Conservation (phyloP, 345 rosid genomes). For the Kandelia obovata region DNA sequence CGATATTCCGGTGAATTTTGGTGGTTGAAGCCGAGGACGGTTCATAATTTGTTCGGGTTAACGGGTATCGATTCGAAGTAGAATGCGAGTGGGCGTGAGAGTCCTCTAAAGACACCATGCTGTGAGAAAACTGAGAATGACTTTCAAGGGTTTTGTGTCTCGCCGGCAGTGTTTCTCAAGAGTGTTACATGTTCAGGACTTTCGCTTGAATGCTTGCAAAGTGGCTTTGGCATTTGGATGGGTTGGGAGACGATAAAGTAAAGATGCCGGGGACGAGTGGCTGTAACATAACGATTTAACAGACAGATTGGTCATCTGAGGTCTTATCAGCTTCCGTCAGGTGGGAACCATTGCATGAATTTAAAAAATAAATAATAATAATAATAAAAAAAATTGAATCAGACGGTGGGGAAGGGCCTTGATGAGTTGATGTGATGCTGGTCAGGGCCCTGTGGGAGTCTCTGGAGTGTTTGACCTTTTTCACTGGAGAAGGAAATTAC, state of each 20-base stretch:
- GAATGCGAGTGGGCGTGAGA: conserved; percentile 50
- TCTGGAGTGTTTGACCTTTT: too few relatives aligned
- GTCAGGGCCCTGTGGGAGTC: conserved; percentile 9
- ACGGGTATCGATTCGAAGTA: conserved; percentile 57
- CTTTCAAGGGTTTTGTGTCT: background rate
- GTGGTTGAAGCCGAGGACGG: conserved; percentile 37
- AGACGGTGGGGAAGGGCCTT: conserved; percentile 15
- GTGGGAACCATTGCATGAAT: background rate
- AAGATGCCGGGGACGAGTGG: too few relatives aligned
- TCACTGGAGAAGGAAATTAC: too few relatives aligned
- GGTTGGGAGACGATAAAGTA: too few relatives aligned
- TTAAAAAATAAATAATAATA: background rate
- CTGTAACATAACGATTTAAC: too few relatives aligned
- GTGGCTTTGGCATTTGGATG: too few relatives aligned
- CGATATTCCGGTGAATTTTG: conserved; percentile 53
- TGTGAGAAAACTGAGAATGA: background rate
- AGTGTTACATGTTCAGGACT: too few relatives aligned
- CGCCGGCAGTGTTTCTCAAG: too few relatives aligned
- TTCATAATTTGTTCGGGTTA: conserved; percentile 33
- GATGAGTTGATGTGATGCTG: background rate
- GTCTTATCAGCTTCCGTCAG: background rate
- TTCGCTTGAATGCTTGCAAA: too few relatives aligned
- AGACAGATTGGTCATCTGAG: too few relatives aligned
- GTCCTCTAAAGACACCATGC: conserved; percentile 75
- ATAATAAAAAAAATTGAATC: background rate